phyloP scores from a whole-genome alignment of 495 filamentous ascomycete species.

The Penicillium diatomitis region DNA sequence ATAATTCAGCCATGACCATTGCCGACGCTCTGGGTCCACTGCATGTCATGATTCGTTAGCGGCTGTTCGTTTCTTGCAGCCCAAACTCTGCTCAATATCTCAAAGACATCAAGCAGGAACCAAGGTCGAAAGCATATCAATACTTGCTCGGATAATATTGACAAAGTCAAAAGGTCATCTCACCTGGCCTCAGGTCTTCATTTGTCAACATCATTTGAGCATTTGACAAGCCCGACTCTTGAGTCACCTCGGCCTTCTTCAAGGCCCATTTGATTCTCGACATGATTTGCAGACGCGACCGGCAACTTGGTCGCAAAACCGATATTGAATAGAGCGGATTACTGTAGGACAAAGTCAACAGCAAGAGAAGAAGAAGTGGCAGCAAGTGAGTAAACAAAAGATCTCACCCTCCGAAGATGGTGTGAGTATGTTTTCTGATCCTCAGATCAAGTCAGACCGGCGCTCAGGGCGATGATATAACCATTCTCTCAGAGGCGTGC shows the following conservation, averaged over 20 bases:
- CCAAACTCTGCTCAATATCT: no score
- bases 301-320: not conserved
- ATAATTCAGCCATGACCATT: slow-evolving; percentile 87
- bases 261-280: slow-evolving; percentile 22
- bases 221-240: slow-evolving; percentile 71
- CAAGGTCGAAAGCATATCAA: no score
- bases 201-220: slow-evolving; percentile 89
- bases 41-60: slow-evolving; percentile 6
- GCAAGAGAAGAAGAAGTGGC: no score
- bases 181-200: slow-evolving; percentile 76
- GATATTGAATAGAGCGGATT: not conserved
- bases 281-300: slow-evolving; percentile 11
- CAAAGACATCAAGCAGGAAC: no score
- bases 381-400: no score
- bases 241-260: slow-evolving; percentile 56
- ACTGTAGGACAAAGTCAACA: no score
- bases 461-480: no score
- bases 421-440: no score
- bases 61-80: not conserved
- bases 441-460: no score
- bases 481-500: no score
- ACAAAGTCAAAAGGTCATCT: slow-evolving; percentile 4
- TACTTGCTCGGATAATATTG: no score
- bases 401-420: no score
- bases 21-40: slow-evolving; percentile 74